Evolutionary conservation across 2,329 filamentous ascomycete species (phyloP).

Genomic region (Rutstroemia sp.): DNA sequence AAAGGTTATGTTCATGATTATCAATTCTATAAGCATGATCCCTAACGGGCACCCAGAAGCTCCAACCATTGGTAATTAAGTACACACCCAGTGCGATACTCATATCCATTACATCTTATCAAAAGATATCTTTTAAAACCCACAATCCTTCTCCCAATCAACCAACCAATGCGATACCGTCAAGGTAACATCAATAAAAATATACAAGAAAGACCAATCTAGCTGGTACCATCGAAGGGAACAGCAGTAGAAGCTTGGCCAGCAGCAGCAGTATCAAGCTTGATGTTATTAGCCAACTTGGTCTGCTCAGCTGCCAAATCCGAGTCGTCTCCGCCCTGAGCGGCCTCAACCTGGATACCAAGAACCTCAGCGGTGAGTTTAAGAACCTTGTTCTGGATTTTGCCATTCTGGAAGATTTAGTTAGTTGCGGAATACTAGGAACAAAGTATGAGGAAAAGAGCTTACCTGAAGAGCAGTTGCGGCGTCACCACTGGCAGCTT

Average conservation of each 20-base stretch:
- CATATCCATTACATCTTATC: too few relatives aligned
- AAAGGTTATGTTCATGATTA: too few relatives aligned
- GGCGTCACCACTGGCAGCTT: constrained; percentile 37
- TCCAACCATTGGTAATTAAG: too few relatives aligned
- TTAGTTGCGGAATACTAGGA: neutral
- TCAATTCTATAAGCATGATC: too few relatives aligned
- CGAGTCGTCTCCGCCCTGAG: constrained; percentile 39
- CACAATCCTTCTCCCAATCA: neutral
- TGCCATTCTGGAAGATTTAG: constrained; percentile 36
- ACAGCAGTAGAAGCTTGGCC: constrained; percentile 38
- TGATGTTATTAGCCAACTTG: constrained; percentile 48
- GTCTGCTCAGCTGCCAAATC: constrained; percentile 40
- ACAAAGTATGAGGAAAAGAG: neutral
- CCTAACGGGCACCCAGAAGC: too few relatives aligned
- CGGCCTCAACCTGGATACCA: constrained; percentile 41
- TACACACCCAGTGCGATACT: too few relatives aligned
- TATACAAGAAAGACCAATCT: neutral
- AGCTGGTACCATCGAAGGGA: constrained; percentile 30
- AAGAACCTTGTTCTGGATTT: constrained; percentile 54
- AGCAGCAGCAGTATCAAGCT: constrained; percentile 38
- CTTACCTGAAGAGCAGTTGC: constrained; percentile 41
- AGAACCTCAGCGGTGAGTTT: constrained; percentile 47
- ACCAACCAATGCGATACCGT: neutral
- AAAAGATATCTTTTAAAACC: too few relatives aligned
- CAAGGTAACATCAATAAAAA: neutral